Percentiles rank a stretch among this genome's conserved stretches.
phyloP scores from a whole-genome alignment of 2,329 filamentous ascomycete species.

The Ophiosphaerella narmari region DNA sequence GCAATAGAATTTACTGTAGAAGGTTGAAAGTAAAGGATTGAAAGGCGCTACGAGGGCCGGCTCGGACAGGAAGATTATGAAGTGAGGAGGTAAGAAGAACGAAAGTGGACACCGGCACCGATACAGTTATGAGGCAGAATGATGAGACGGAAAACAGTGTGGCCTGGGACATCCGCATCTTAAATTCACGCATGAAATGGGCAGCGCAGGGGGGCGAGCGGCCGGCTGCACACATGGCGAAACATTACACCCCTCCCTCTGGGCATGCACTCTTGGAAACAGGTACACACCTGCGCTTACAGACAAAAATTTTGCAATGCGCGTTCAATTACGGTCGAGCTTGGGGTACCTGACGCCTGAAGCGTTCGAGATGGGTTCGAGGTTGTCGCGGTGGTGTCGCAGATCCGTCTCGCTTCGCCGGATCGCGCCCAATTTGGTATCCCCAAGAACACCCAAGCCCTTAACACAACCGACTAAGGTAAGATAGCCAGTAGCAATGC shows the following conservation, averaged over 20 bases:
- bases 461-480: conserved; percentile 6
- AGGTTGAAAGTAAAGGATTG: conserved; percentile 32
- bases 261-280: conserved; percentile 34
- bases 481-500: conserved; percentile 22
- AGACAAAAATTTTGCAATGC: conserved; percentile 33
- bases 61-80: conserved; percentile 41
- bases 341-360: conserved; percentile 33
- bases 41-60: conserved; percentile 49
- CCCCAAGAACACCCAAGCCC: conserved; percentile 29
- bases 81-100: conserved; percentile 33
- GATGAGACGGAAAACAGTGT: conserved; percentile 27
- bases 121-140: conserved; percentile 40
- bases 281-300: conserved; percentile 31
- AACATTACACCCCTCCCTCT: conserved; percentile 44
- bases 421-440: conserved; percentile 26
- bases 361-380: conserved; percentile 41
- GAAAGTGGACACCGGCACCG: conserved; percentile 42
- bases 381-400: conserved; percentile 42
- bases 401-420: conserved; percentile 43
- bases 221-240: conserved; percentile 38
- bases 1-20: conserved; percentile 32
- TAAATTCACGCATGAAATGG: conserved; percentile 50
- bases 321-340: conserved; percentile 18
- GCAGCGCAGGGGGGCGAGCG: conserved; percentile 24
- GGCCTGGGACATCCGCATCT: conserved; percentile 37